These are phyloP conservation scores for Prunus mira DNA, from an alignment of 306 rosid species.

Conservation along the genomic window DNA sequence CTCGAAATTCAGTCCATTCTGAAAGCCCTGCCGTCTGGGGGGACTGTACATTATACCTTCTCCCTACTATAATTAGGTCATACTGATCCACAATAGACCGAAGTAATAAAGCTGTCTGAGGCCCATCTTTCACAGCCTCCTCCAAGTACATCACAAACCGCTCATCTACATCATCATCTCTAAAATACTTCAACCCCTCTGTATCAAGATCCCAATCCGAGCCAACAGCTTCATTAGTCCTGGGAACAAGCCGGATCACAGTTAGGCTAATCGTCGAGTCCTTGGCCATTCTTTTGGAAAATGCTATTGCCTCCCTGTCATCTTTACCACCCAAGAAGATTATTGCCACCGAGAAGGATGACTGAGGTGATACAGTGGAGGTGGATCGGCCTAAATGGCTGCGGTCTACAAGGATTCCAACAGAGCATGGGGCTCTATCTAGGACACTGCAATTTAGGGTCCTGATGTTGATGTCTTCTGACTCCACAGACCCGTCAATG, in stretches of 20 bases:
- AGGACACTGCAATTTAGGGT: constrained; percentile 37
- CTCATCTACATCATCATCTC: not conserved
- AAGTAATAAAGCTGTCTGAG: constrained; percentile 10
- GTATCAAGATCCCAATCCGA: constrained; percentile 16
- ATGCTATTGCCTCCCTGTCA: constrained; percentile 48
- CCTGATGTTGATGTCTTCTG: constrained; percentile 33
- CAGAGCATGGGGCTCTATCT: constrained; percentile 49
- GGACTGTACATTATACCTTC: constrained; percentile 21
- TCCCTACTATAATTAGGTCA: constrained; percentile 61
- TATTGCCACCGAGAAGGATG: constrained; percentile 24
- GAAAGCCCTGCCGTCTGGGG: constrained; percentile 48
- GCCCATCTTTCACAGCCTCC: constrained; percentile 18
- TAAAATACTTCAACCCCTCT: constrained; percentile 12
- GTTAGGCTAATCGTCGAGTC: constrained; percentile 19
- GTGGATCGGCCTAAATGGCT: constrained; percentile 5
- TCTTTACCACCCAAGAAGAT: constrained; percentile 50
- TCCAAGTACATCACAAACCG: constrained; percentile 1
- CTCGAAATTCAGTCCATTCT: constrained; percentile 65
- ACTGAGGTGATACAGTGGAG: not conserved
- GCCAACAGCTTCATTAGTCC: not conserved
- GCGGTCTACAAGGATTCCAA: constrained; percentile 43
- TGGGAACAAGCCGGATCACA: constrained; percentile 15
- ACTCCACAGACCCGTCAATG: constrained; percentile 31
- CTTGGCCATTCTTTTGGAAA: constrained; percentile 34
- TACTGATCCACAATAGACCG: constrained; percentile 26